Percentiles rank a stretch among this genome's conserved stretches.
phyloP scores from a whole-genome alignment of 169 alveolate genomes.

The Plasmodium vinckei region DNA sequence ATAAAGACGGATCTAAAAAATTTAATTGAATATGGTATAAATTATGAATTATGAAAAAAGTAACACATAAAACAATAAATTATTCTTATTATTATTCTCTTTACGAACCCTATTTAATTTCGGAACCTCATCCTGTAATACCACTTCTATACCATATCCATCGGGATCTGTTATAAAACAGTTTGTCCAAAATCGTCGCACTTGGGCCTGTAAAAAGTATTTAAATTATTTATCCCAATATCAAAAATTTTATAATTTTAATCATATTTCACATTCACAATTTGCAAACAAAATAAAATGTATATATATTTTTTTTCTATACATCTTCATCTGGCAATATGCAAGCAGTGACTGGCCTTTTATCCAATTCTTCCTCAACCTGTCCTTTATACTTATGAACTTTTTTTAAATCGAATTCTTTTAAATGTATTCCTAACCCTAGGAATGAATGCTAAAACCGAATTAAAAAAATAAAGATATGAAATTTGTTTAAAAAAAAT shows the following conservation, averaged over 20 bases:
- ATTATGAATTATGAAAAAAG: slow-evolving; percentile 1
- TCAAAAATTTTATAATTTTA: too few species aligned
- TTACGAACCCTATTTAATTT: slow-evolving; percentile 51
- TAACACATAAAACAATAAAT: not conserved
- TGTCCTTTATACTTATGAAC: slow-evolving; percentile 47
- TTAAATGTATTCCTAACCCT: slow-evolving; percentile 38
- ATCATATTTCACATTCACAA: too few species aligned
- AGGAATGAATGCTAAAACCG: slow-evolving; percentile 48
- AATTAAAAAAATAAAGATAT: slow-evolving; percentile 2
- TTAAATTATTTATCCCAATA: too few species aligned
- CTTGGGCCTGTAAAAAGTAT: slow-evolving; percentile 36
- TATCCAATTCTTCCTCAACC: slow-evolving; percentile 65
- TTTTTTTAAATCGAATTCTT: slow-evolving; percentile 41
- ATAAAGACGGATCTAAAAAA: slow-evolving; percentile 59
- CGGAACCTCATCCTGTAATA: slow-evolving; percentile 17
- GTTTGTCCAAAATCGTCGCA: slow-evolving; percentile 35
- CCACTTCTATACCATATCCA: slow-evolving; percentile 73
- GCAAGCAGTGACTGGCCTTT: slow-evolving; percentile 71
- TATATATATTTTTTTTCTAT: not conserved
- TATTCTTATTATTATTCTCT: not conserved
- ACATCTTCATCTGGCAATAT: slow-evolving; percentile 74
- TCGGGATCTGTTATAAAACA: slow-evolving; percentile 75
- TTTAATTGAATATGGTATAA: slow-evolving; percentile 2
- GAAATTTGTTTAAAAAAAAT: slow-evolving; percentile 2
- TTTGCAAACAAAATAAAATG: too few species aligned